Evolutionary conservation across 2,329 filamentous ascomycete species (phyloP).

Genomic region (Magnaporthales sp.): DNA sequence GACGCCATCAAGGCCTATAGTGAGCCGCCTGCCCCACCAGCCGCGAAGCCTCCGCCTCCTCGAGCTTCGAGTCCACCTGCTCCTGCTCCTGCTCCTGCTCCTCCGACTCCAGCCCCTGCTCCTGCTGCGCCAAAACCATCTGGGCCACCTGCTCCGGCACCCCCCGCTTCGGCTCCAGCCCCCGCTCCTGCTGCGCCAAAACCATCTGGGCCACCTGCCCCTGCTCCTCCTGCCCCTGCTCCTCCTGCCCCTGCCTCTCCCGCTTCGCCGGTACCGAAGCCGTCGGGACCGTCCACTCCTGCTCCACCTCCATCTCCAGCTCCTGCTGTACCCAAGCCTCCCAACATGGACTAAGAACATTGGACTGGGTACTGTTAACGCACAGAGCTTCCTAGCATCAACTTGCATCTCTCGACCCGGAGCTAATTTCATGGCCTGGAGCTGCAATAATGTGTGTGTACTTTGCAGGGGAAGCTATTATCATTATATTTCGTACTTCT

Average conservation of each 20-base stretch:
- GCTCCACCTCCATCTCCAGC: background rate
- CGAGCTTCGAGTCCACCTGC: background rate
- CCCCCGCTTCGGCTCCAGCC: background rate
- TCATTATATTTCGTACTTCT: no score
- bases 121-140: background rate
- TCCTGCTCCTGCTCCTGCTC: background rate
- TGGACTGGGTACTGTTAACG: background rate
- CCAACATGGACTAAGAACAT: background rate
- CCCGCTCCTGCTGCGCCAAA: no score
- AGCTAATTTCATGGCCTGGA: background rate
- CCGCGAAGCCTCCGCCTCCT: background rate
- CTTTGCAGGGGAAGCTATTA: no score
- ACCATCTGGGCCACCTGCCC: no score
- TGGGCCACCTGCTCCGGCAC: background rate
- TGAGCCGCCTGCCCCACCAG: background rate
- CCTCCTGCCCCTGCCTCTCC: no score
- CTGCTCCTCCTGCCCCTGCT: no score
- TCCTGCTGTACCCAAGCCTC: background rate
- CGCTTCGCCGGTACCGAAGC: no score
- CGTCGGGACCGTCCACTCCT: no score
- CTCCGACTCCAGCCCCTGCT: background rate
- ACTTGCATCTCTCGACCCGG: background rate
- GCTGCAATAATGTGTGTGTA: background rate
- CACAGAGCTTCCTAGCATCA: background rate
- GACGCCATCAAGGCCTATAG: conserved; percentile 12